Evolutionary conservation across 352 stramenopile species (phyloP).

Genomic region (Thalassiosira oceanica): DNA sequence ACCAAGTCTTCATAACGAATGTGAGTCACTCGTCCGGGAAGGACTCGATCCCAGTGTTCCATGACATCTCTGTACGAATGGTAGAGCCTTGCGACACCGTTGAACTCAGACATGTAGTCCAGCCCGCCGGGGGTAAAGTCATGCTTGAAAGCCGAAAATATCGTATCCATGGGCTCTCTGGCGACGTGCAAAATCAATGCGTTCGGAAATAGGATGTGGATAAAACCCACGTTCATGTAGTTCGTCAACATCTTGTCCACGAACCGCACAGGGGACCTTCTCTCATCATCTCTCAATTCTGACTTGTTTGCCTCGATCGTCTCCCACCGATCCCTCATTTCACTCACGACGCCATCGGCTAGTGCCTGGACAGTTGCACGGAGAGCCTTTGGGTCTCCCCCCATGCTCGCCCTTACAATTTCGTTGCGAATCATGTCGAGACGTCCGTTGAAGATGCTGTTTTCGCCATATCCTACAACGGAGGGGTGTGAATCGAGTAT

Average conservation of each 20-base stretch:
- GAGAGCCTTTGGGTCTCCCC: constrained; percentile 29
- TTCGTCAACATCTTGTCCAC: constrained; percentile 81
- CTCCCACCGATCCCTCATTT: constrained; percentile 66
- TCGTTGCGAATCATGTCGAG: constrained; percentile 65
- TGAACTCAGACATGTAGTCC: constrained; percentile 73
- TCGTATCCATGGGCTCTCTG: constrained; percentile 71
- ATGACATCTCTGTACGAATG: constrained; percentile 56
- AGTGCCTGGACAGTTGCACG: constrained; percentile 40
- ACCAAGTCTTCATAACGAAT: constrained; percentile 80
- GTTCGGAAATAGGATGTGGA: constrained; percentile 78
- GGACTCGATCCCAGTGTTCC: constrained; percentile 71
- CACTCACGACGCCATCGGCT: constrained; percentile 57
- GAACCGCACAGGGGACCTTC: constrained; percentile 41
- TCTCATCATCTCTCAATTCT: constrained; percentile 10
- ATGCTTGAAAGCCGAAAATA: constrained; percentile 78
- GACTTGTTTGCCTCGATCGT: constrained; percentile 44
- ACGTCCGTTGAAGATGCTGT: constrained; percentile 76
- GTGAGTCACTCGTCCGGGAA: constrained; percentile 71
- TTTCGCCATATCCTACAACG: constrained; percentile 75
- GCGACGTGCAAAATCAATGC: constrained; percentile 73
- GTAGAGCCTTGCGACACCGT: constrained; percentile 63
- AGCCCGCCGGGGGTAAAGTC: constrained; percentile 72
- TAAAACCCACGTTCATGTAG: constrained; percentile 79
- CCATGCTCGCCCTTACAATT: constrained; percentile 58
- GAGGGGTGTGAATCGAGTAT: constrained; percentile 76